Evolutionary conservation across 2,329 filamentous ascomycete genomes (phyloP), one percentile per base, ranked within the genome.

Genomic region (Trichoderma sp.): DNA sequence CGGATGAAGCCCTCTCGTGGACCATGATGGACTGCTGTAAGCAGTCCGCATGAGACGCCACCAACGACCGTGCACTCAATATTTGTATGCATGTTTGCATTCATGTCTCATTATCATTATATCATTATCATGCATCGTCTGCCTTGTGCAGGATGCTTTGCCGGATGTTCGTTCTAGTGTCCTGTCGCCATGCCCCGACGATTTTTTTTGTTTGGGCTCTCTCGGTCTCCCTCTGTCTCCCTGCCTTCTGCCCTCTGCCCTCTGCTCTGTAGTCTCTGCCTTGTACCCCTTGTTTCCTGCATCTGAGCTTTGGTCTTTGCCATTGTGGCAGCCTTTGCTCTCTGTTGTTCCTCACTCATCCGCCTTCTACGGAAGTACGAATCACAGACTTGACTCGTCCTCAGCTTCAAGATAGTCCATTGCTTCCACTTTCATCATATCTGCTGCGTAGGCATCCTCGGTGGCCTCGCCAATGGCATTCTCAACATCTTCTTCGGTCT

Each of bases 81-180:
- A 35, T 19, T 63, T 11, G 60, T 27, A 29, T 37, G 47, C 33
- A 47, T 27, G 21, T 56, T 66, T 53, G 33, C 27, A 24, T 64
- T 66, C 63, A 47, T 58, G 27, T 66, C 63, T 66, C 63, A 65
- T 65, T 65, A 65, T 65, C 62, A 65, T 43, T 65, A 57, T 43
- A 19, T 65, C 62, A 66, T 66, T 58, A 66, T 57, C 63, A 58
- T 66, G 29, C 16, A 14, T 49, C 27, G 11, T 35, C 24, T 40
- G 63, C 53, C 40, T 33, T 33, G 27, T 13, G 52, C 35, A 29
- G 31, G 27, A 56, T 66, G 53, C 43, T 66, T 21, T n/a, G 52
- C 27, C 29, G 31, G 27, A 56, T 66, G 53, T 33, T 66, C 19
- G n/a, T 57, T 29, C 52, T 57, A 58, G 52, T 49, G 63, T 43